Evolutionary conservation across 106 monocot genomes (phyloP), one percentile per base, ranked within the genome.

Genomic region (Acorus gramineus): DNA sequence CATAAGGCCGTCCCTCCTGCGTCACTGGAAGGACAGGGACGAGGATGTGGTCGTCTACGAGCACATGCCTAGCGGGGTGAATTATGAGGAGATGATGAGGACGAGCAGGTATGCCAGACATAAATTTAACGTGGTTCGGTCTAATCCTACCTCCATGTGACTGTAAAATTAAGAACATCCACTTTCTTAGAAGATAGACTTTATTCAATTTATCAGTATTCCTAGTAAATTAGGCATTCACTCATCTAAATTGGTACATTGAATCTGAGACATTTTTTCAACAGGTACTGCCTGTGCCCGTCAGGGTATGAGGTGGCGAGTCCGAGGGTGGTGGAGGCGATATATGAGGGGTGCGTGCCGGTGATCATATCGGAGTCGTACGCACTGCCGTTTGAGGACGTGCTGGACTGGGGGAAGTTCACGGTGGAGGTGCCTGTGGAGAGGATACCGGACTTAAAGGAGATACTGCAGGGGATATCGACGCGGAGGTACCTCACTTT

Each of bases 281-380:
- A 28, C 28, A 28, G 28, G 1, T 93, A 80, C 67, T 93, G 87
- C 72, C 50, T 85, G 46, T 93, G 93, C 51, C 92, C 92, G 0
- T 87, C 87, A 12, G 85, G 92, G 5, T 85, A 80, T 54, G 92
- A 92, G 70, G 92, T 92, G 4, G 92, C 84, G 5, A 92, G 82
- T 42, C 84, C 87, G 4, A 68, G 87, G 64, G 66, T 87, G 5
- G 80, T 84, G 3, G 84, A 92, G 64, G 61, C 92, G 0, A 76
- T 92, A 3, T 84, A 82, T 65, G 53, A 66, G 46, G 92, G 81
- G 1, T 92, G 92, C 50, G 84, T 87, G 12, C 92, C 92, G 0
- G 92, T 87, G 13, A 75, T 92, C 47, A 84, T 92, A 9, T 81
- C 87, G 0, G 77, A 65, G 5, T 56, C 56, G 3, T 87, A 88